phyloP scores from a whole-genome alignment of 345 rosid species.

The Balakata baccata region DNA sequence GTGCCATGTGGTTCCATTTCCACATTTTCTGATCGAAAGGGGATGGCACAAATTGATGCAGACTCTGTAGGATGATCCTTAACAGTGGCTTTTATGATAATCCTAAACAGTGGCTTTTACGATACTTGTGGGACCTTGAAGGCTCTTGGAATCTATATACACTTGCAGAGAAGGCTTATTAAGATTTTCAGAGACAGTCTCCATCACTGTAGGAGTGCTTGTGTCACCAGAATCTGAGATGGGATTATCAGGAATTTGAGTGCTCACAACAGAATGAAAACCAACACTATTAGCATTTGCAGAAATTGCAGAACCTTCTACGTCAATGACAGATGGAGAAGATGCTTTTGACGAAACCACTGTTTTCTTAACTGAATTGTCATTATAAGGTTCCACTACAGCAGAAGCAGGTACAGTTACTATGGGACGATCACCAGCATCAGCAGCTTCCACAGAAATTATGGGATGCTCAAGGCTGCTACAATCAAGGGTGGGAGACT shows the following conservation, averaged over 20 bases:
- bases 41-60: not conserved
- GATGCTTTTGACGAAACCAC: constrained; percentile 11
- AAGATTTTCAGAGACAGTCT: not conserved
- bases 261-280: not conserved
- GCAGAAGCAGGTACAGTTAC: constrained; percentile 12
- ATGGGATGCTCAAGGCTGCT: constrained; percentile 2
- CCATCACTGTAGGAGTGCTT: not conserved
- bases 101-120: not conserved
- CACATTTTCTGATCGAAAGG: not conserved
- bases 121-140: constrained; percentile 2
- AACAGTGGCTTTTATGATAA: not conserved
- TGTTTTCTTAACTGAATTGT: constrained; percentile 1
- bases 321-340: not conserved
- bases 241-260: no score
- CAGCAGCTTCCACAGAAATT: constrained; percentile 9
- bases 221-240: not conserved
- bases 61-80: not conserved
- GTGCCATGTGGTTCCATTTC: not conserved
- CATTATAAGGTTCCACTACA: constrained; percentile 11
- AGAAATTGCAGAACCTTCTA: constrained; percentile 1
- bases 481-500: constrained; percentile 20
- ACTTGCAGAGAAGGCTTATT: not conserved
- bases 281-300: constrained; percentile 15
- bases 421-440: constrained; percentile 3
- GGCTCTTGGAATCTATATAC: not conserved